These are phyloP conservation scores for Mycosphaerelloides madeirae DNA, from an alignment of 2,329 filamentous ascomycete genomes.

Conservation along the genomic window DNA sequence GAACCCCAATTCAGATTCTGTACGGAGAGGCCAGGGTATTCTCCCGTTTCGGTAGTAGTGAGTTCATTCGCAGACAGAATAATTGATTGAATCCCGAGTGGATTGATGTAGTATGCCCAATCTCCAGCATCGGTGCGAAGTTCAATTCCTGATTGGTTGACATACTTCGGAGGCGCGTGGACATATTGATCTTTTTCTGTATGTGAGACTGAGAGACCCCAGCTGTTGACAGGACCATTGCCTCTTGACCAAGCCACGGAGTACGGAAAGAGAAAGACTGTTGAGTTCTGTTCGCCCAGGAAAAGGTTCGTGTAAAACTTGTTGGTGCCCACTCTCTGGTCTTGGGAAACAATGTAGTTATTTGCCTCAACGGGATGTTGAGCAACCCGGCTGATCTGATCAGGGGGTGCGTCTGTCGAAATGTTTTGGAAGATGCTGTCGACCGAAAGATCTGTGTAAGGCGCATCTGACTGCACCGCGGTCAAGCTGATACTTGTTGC, in stretches of 20 bases:
- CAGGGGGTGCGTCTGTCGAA: constrained; percentile 36
- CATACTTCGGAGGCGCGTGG: constrained; percentile 23
- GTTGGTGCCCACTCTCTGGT: constrained; percentile 60
- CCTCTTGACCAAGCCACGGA: constrained; percentile 42
- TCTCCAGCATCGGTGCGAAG: constrained; percentile 46
- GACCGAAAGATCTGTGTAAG: constrained; percentile 21
- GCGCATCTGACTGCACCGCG: constrained; percentile 22
- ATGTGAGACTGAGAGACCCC: constrained; percentile 74
- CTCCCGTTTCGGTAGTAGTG: constrained; percentile 39
- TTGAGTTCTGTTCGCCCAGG: constrained; percentile 63
- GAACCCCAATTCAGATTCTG: constrained; percentile 54
- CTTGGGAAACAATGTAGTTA: constrained; percentile 7
- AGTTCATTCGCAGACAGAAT: constrained; percentile 76
- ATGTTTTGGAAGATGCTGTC: constrained; percentile 40
- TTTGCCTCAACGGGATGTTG: constrained; percentile 40
- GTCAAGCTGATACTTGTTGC: constrained; percentile 26
- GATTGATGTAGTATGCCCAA: constrained; percentile 68
- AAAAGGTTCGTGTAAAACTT: constrained; percentile 71
- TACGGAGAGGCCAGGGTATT: constrained; percentile 39
- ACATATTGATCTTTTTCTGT: constrained; percentile 61
- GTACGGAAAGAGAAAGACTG: constrained; percentile 66
- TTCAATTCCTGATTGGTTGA: constrained; percentile 22
- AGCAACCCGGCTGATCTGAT: constrained; percentile 35
- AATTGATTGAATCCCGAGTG: constrained; percentile 74
- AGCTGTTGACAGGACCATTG: constrained; percentile 58